Conservation (phyloP, 345 rosid species). For the Rhizophora apiculata region DNA sequence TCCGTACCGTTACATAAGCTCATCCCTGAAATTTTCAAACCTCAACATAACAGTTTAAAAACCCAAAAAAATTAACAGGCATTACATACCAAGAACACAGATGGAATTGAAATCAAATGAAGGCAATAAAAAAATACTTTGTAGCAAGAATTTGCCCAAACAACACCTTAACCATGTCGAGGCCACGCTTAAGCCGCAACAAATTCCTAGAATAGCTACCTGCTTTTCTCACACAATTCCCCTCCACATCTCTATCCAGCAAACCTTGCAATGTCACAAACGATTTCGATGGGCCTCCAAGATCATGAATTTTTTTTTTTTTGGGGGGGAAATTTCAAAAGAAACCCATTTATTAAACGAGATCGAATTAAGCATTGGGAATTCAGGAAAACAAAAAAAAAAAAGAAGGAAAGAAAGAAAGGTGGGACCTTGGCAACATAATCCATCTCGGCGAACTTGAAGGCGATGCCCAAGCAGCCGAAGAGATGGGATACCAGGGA, state of each 20-base stretch:
- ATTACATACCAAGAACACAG: neutral
- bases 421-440: constrained; percentile 78
- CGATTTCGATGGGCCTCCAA: constrained; percentile 66
- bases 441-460: constrained; percentile 94
- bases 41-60: too few relatives aligned
- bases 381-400: neutral
- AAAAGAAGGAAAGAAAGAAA: neutral
- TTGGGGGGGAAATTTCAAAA: constrained; percentile 4
- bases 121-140: constrained; percentile 36
- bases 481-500: constrained; percentile 90
- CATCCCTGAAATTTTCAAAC: too few relatives aligned
- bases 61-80: neutral
- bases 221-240: constrained; percentile 52
- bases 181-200: constrained; percentile 88
- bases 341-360: neutral
- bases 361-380: neutral
- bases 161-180: constrained; percentile 89
- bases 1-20: too few relatives aligned
- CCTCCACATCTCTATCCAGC: constrained; percentile 58
- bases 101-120: neutral
- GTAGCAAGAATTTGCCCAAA: constrained; percentile 68
- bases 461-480: constrained; percentile 87
- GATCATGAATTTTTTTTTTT: constrained; percentile 73
- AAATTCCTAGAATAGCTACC: constrained; percentile 93
- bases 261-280: constrained; percentile 45